phyloP scores from a whole-genome alignment of 163 green algal species.

The Chlamydomonas reinhardtii region DNA sequence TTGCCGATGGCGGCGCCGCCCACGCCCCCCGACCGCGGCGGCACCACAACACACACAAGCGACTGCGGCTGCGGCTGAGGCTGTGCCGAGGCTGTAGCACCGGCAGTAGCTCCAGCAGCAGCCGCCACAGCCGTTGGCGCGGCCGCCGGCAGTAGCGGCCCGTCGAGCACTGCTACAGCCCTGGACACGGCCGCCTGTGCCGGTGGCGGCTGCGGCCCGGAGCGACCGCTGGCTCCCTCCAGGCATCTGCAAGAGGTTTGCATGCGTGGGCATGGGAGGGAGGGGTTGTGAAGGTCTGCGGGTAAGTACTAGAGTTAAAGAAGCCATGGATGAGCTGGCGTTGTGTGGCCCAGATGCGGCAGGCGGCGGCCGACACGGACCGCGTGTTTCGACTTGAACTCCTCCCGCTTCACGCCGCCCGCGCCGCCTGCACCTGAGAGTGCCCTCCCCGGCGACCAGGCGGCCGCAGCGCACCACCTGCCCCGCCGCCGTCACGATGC shows the following conservation, averaged over 20 bases:
- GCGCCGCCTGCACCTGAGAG: constrained; percentile 22
- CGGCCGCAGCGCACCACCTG: constrained; percentile 29
- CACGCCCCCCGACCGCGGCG: not conserved
- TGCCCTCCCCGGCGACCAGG: constrained; percentile 3
- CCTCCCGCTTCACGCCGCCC: too few relatives aligned
- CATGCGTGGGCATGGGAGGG: too few relatives aligned
- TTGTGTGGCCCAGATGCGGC: too few relatives aligned
- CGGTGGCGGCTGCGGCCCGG: not conserved
- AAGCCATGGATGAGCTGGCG: too few relatives aligned
- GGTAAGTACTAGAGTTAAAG: not conserved
- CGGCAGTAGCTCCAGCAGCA: not conserved
- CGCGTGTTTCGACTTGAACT: too few relatives aligned
- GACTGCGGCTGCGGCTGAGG: not conserved
- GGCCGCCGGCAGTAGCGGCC: not conserved
- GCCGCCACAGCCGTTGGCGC: not conserved
- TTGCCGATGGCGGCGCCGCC: constrained; percentile 5
- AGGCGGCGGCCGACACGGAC: too few relatives aligned
- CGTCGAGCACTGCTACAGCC: constrained; percentile 39
- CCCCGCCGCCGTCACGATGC: constrained; percentile 20
- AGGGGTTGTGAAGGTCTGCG: too few relatives aligned
- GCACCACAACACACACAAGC: constrained; percentile 36
- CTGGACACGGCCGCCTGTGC: constrained; percentile 3
- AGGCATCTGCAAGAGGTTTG: not conserved
- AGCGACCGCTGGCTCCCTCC: not conserved
- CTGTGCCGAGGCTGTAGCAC: too few relatives aligned